These are phyloP conservation scores for Solanum commersonii DNA, from an alignment of 257 asterid genomes.

Conservation along the genomic window DNA sequence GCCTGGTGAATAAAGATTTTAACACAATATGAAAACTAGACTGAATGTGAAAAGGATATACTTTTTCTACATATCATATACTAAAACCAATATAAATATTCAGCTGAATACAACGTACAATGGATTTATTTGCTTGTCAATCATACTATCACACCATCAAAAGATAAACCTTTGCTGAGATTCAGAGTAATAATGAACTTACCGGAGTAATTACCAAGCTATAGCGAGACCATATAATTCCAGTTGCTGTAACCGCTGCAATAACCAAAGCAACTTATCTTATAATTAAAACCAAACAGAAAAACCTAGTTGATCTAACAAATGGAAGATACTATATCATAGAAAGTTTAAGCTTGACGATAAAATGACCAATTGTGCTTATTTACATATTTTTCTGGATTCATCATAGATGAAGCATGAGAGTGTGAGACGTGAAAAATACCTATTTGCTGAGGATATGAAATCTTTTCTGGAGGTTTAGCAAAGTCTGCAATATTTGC, in stretches of 20 bases:
- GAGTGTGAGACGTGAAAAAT: conserved; percentile 1
- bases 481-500: conserved; percentile 56
- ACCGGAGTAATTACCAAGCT: conserved; percentile 67
- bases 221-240: conserved; percentile 70
- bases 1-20: not conserved
- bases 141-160: not conserved
- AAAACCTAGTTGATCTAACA: conserved; percentile 16
- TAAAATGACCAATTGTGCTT: not conserved
- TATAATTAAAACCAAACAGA: not conserved
- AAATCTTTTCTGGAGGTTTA: conserved; percentile 67
- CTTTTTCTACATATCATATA: not conserved
- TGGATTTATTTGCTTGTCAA: not conserved
- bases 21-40: not conserved
- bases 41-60: not conserved
- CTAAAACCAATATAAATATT: not conserved
- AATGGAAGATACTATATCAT: conserved; percentile 2
- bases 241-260: conserved; percentile 67
- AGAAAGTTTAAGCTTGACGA: not conserved
- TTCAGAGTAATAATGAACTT: conserved; percentile 13
- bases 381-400: not conserved
- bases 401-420: not conserved
- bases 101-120: not conserved
- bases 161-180: not conserved
- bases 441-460: conserved; percentile 64
- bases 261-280: not conserved